Conservation (phyloP, 1,284 basidiomycete species). For the Heterobasidion occidentale region DNA sequence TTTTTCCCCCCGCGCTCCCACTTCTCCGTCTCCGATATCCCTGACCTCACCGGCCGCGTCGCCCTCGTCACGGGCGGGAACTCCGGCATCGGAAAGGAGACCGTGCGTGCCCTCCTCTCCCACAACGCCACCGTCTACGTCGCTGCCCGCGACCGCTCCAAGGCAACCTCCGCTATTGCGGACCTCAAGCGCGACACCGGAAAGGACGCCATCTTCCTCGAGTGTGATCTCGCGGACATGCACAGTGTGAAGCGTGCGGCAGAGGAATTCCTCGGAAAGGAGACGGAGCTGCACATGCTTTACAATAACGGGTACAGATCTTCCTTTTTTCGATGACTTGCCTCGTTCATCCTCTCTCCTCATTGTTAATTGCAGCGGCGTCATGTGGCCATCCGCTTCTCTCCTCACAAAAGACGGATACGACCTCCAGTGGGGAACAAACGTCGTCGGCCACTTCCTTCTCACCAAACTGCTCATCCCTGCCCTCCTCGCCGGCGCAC, state of each 20-base stretch:
- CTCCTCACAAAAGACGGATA: slow-evolving; percentile 44
- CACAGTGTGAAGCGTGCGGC: background rate
- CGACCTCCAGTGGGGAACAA: slow-evolving; percentile 57
- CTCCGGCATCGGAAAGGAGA: background rate
- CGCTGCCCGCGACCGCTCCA: background rate
- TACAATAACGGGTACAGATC: slow-evolving; percentile 28
- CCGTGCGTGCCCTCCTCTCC: background rate
- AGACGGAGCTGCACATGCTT: slow-evolving; percentile 25
- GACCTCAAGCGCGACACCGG: background rate
- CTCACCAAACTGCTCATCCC: slow-evolving; percentile 42
- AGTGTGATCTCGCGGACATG: background rate
- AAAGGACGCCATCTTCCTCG: background rate
- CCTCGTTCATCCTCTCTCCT: background rate
- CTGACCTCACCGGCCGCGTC: background rate
- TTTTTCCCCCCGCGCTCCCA: background rate
- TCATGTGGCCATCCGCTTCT: slow-evolving; percentile 42
- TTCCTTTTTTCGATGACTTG: background rate
- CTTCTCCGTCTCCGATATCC: background rate
- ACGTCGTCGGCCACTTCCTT: slow-evolving; percentile 42
- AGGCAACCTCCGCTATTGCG: background rate
- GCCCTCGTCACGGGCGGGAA: background rate
- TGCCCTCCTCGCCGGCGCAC: slow-evolving; percentile 22
- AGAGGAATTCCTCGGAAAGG: slow-evolving; percentile 30
- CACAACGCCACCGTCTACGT: slow-evolving; percentile 4
- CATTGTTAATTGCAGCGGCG: slow-evolving; percentile 30